A percentile compares a stretch with the other conserved stretches of the same genome.
Conservation (phyloP, 148 eudicot genomes). For the Fallopia convolvulus region DNA sequence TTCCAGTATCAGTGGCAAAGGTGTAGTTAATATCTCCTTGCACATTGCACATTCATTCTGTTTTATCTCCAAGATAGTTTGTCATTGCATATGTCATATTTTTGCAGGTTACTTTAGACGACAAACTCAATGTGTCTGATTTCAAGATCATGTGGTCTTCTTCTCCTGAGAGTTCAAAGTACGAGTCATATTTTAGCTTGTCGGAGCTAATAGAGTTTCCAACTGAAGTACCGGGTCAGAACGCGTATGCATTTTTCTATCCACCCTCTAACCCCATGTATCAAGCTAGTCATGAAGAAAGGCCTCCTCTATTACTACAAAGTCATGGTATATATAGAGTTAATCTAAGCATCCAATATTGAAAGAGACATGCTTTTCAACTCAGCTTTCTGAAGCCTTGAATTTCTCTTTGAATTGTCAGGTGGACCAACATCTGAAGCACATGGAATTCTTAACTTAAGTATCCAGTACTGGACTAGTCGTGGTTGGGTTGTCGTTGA, state of each 20-base stretch:
- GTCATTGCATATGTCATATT: neutral
- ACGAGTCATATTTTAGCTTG: constrained; percentile 54
- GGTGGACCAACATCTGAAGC: constrained; percentile 92
- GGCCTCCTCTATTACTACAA: constrained; percentile 78
- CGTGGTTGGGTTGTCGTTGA: constrained; percentile 98
- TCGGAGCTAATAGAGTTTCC: constrained; percentile 91
- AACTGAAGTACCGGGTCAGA: constrained; percentile 68
- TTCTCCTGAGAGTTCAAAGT: constrained; percentile 55
- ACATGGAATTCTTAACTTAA: constrained; percentile 68
- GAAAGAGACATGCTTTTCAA: neutral
- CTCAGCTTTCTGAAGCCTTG: neutral
- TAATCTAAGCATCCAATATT: too few species aligned
- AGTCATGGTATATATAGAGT: constrained; percentile 68
- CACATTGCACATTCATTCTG: neutral
- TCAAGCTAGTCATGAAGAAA: constrained; percentile 59
- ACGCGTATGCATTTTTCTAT: constrained; percentile 88
- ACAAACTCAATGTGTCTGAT: constrained; percentile 41
- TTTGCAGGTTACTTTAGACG: constrained; percentile 66
- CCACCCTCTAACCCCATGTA: constrained; percentile 74
- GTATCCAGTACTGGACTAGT: constrained; percentile 91
- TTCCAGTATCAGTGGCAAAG: constrained; percentile 86
- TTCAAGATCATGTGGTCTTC: constrained; percentile 74
- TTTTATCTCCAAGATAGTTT: neutral
- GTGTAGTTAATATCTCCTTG: constrained; percentile 20
- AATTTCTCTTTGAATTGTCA: constrained; percentile 20